Conservation (phyloP, 805 yeast genomes). For the Starmerella cellae region DNA sequence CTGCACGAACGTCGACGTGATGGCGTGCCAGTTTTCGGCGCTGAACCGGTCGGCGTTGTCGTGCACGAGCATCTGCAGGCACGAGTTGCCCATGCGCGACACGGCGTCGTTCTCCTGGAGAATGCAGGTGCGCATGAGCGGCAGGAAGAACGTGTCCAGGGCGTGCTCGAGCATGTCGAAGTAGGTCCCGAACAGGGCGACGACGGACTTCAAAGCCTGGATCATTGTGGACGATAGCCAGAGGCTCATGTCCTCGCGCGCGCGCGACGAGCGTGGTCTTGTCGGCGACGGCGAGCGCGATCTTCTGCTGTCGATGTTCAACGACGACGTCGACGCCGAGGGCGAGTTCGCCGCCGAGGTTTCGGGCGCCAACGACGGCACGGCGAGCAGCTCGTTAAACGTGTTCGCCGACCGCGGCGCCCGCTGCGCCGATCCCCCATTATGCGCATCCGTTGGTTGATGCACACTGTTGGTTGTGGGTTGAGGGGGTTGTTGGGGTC, state of each 20-base stretch:
- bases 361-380: background rate
- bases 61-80: conserved; percentile 66
- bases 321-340: background rate
- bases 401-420: background rate
- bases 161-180: conserved; percentile 62
- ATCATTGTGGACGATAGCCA: conserved; percentile 95
- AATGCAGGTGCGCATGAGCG: conserved; percentile 69
- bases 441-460: too few relatives aligned
- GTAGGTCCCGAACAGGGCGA: conserved; percentile 68
- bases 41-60: conserved; percentile 57
- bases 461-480: background rate
- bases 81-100: conserved; percentile 84
- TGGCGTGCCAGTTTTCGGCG: conserved; percentile 58
- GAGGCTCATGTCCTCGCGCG: conserved; percentile 70
- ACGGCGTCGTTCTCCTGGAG: conserved; percentile 96
- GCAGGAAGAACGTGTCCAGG: conserved; percentile 69
- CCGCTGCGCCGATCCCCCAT: background rate
- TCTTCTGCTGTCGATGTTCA: background rate
- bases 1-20: conserved; percentile 49
- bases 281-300: conserved; percentile 7
- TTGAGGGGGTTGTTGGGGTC: background rate
- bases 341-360: background rate
- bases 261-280: background rate
- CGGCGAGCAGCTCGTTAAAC: conserved; percentile 1
- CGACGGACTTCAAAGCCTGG: conserved; percentile 83